Evolutionary conservation across 108 stramenopile genomes (phyloP).

Genomic region (Schizochytrium sp.): DNA sequence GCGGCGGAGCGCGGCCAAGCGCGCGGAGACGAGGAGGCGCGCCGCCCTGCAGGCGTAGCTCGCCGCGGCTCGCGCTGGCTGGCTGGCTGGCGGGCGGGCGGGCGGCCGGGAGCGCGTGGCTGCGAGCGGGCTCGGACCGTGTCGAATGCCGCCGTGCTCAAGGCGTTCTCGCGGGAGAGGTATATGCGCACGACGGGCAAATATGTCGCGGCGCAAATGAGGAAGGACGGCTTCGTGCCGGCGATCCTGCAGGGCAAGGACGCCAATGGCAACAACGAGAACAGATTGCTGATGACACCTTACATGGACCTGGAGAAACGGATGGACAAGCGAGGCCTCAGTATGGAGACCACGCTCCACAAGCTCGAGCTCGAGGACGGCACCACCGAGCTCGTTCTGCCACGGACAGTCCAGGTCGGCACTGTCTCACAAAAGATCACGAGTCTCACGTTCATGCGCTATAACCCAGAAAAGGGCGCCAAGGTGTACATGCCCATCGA

Average conservation of each 20-base stretch:
- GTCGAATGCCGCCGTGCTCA: not conserved
- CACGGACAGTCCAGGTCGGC: not conserved
- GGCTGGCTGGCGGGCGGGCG: too few relatives aligned
- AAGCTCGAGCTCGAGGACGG: constrained; percentile 5
- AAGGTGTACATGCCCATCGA: not conserved
- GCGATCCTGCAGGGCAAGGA: not conserved
- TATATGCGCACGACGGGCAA: not conserved
- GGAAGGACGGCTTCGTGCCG: not conserved
- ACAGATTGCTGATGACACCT: not conserved
- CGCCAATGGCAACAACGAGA: not conserved
- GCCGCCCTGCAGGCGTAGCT: too few relatives aligned
- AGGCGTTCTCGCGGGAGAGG: not conserved
- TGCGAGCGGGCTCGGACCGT: not conserved
- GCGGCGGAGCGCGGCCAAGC: not conserved
- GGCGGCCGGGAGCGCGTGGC: not conserved
- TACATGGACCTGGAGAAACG: not conserved
- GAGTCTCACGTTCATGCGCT: not conserved
- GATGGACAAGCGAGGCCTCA: not conserved
- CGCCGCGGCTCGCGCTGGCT: too few relatives aligned
- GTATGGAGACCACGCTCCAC: not conserved
- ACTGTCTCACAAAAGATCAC: not conserved
- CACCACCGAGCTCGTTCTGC: not conserved
- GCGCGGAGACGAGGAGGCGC: not conserved
- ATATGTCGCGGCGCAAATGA: not conserved
- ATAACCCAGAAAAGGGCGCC: not conserved